A percentile compares a stretch with the other conserved stretches of the same genome.
These are phyloP conservation scores for Poronia punctata DNA, from an alignment of 495 filamentous ascomycete genomes.

Conservation along the genomic window DNA sequence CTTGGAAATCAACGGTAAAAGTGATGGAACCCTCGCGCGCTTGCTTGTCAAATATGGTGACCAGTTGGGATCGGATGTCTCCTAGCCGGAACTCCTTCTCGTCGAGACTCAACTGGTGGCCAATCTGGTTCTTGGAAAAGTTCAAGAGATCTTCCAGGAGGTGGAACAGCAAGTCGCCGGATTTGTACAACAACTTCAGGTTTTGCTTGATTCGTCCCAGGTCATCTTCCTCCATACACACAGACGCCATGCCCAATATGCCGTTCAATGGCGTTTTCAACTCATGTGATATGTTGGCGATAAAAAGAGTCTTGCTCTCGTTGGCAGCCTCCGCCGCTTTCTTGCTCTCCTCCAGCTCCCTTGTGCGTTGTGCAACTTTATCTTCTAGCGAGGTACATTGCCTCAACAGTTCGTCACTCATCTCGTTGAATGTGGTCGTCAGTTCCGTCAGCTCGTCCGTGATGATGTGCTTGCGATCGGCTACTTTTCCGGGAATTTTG, in stretches of 20 bases:
- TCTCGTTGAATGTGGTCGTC: constrained; percentile 83
- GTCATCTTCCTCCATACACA: constrained; percentile 86
- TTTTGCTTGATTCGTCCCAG: constrained; percentile 67
- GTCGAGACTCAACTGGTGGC: constrained; percentile 66
- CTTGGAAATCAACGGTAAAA: constrained; percentile 62
- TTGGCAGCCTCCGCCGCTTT: constrained; percentile 87
- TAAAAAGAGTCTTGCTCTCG: constrained; percentile 90
- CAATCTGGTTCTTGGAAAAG: constrained; percentile 91
- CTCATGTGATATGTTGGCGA: constrained; percentile 93
- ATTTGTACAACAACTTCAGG: constrained; percentile 80
- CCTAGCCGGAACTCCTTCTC: constrained; percentile 77
- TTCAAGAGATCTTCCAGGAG: constrained; percentile 86
- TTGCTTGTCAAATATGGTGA: constrained; percentile 84
- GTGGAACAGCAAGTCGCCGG: constrained; percentile 78
- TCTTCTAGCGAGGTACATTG: constrained; percentile 81
- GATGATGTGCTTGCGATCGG: constrained; percentile 63
- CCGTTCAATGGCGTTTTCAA: constrained; percentile 89
- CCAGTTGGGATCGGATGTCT: constrained; percentile 71
- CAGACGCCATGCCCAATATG: constrained; percentile 86
- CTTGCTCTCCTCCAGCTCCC: constrained; percentile 80
- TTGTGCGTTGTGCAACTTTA: constrained; percentile 73
- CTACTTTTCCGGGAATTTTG: constrained; percentile 77
- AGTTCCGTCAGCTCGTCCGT: constrained; percentile 86
- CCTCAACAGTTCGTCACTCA: constrained; percentile 82
- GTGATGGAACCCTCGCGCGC: constrained; percentile 69